Conservation (phyloP, 2,329 filamentous ascomycete species). For the Cladosporium sp. region DNA sequence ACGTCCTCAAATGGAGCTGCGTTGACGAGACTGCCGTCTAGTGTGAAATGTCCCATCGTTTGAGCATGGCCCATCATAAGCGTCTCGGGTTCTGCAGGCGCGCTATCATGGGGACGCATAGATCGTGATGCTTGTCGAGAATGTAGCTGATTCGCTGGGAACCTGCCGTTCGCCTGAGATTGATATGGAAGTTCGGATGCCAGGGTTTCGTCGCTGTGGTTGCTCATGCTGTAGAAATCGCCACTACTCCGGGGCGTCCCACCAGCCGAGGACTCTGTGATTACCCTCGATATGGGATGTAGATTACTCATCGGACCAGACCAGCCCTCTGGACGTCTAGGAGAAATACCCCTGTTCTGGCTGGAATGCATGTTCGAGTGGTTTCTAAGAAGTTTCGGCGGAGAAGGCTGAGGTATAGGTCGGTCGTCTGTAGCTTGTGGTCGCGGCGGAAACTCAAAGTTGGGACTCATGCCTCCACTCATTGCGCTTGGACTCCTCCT, state of each 20-base stretch:
- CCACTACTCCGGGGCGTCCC: slow-evolving; percentile 86
- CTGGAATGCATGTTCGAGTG: slow-evolving; percentile 41
- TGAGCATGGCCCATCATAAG: slow-evolving; percentile 99
- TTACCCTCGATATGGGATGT: slow-evolving; percentile 65
- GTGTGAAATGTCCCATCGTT: slow-evolving; percentile 83
- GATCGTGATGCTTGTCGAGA: slow-evolving; percentile 48
- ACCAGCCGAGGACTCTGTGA: slow-evolving; percentile 75
- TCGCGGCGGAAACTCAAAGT: slow-evolving; percentile 36
- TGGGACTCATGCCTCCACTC: slow-evolving; percentile 20
- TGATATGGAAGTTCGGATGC: slow-evolving; percentile 75
- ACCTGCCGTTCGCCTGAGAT: slow-evolving; percentile 38
- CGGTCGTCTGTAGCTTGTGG: slow-evolving; percentile 6
- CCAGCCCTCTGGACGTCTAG: slow-evolving; percentile 39
- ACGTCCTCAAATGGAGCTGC: slow-evolving; percentile 91
- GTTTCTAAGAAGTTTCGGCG: slow-evolving; percentile 34
- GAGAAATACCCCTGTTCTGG: slow-evolving; percentile 35
- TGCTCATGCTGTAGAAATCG: slow-evolving; percentile 93
- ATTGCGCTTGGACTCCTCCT: slow-evolving; percentile 23
- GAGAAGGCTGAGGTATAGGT: slow-evolving; percentile 31
- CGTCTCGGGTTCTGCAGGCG: slow-evolving; percentile 66
- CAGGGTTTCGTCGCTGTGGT: slow-evolving; percentile 90
- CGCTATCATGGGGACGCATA: slow-evolving; percentile 41
- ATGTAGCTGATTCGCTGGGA: slow-evolving; percentile 24
- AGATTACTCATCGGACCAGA: slow-evolving; percentile 51
- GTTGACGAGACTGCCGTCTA: slow-evolving; percentile 90